Evolutionary conservation across 23 red algal species (phyloP).

Genomic region (Agarophyton chilense): DNA sequence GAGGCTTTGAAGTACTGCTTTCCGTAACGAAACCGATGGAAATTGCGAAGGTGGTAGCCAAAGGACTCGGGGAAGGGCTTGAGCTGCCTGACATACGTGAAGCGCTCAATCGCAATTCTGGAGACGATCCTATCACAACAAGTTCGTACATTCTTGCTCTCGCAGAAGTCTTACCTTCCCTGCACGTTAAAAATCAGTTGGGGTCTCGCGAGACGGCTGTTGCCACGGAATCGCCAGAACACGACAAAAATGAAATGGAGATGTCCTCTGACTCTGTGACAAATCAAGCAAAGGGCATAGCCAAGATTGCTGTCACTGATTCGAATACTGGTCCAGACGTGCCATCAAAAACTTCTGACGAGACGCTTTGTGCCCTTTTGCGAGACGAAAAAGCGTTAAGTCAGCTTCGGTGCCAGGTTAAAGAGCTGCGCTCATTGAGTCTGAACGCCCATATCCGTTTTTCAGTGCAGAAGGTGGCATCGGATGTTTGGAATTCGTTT

Average conservation of each 20-base stretch:
- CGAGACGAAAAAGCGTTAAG: slow-evolving; percentile 3
- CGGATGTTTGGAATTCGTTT: slow-evolving; percentile 61
- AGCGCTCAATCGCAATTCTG: neutral
- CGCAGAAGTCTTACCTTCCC: neutral
- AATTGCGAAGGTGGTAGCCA: neutral
- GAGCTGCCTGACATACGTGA: neutral
- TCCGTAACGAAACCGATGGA: slow-evolving; percentile 26
- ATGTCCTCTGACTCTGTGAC: slow-evolving; percentile 47
- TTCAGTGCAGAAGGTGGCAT: slow-evolving; percentile 18
- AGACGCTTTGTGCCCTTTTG: slow-evolving; percentile 18
- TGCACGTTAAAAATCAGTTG: neutral
- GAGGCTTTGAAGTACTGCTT: slow-evolving; percentile 52
- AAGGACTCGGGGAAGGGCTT: neutral
- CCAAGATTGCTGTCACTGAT: slow-evolving; percentile 46
- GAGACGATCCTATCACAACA: slow-evolving; percentile 12
- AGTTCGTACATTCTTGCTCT: slow-evolving; percentile 42
- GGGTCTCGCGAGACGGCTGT: neutral
- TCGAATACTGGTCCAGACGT: neutral
- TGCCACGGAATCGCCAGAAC: neutral
- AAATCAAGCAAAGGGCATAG: slow-evolving; percentile 51
- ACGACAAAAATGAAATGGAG: slow-evolving; percentile 22
- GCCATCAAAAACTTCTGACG: neutral
- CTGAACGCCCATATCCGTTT: neutral
- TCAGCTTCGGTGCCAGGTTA: slow-evolving; percentile 5
- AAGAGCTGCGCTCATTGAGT: neutral